phyloP scores from a whole-genome alignment of 805 yeast genomes.

The Yarrowia phangngaensis region DNA sequence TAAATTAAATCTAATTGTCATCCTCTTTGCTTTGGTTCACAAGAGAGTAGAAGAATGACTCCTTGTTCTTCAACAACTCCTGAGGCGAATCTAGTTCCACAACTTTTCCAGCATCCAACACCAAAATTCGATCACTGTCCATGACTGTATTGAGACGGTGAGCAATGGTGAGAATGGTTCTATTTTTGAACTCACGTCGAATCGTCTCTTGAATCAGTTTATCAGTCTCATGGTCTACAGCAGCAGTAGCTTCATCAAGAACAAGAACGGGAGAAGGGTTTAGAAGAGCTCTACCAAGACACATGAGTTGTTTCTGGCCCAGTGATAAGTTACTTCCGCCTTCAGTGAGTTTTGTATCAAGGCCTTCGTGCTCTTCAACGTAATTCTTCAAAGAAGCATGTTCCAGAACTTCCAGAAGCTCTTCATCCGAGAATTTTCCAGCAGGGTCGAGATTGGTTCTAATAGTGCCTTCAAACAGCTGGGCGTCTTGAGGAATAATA shows the following conservation, averaged over 20 bases:
- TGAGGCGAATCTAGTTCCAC: constrained; percentile 69
- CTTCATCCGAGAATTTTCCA: constrained; percentile 50
- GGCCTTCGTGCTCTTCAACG: constrained; percentile 35
- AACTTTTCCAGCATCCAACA: constrained; percentile 66
- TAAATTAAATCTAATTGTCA: background rate
- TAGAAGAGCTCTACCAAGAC: constrained; percentile 74
- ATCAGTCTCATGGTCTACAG: constrained; percentile 79
- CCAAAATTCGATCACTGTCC: constrained; percentile 73
- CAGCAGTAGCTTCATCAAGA: constrained; percentile 76
- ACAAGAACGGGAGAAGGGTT: constrained; percentile 64
- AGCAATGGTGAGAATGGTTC: constrained; percentile 79
- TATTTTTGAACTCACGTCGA: constrained; percentile 57
- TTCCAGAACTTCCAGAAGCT: constrained; percentile 64
- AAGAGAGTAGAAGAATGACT: constrained; percentile 15
- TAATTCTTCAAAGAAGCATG: constrained; percentile 53
- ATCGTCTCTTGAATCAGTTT: constrained; percentile 71
- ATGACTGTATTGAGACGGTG: constrained; percentile 76
- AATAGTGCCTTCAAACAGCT: constrained; percentile 73
- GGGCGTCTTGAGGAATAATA: constrained; percentile 89
- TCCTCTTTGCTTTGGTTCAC: constrained; percentile 15
- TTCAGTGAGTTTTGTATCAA: constrained; percentile 55
- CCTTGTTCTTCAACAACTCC: constrained; percentile 41
- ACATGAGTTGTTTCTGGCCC: constrained; percentile 77
- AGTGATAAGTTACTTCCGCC: constrained; percentile 75
- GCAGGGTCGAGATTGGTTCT: constrained; percentile 79